Percentiles rank a stretch among this genome's conserved stretches.
Evolutionary conservation across 305 asterid genomes (phyloP).

Genomic region (Caryopteris hybrid): DNA sequence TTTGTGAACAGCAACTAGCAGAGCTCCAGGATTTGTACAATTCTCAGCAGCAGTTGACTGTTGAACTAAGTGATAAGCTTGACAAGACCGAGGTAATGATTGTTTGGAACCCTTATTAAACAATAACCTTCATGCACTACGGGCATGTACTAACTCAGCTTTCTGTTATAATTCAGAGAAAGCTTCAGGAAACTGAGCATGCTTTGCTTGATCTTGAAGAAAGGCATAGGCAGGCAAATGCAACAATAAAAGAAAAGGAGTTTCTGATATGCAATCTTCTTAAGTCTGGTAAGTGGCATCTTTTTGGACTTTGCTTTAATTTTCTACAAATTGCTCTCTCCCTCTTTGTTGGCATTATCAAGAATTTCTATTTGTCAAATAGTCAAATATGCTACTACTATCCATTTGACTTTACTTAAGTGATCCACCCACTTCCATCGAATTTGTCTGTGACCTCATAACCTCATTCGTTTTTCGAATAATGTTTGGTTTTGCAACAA

Average conservation of each 20-base stretch:
- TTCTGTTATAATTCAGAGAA: constrained; percentile 50
- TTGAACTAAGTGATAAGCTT: constrained; percentile 74
- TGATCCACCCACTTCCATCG: not conserved
- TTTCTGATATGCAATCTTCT: constrained; percentile 80
- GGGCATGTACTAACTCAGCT: constrained; percentile 16
- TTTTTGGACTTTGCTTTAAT: not conserved
- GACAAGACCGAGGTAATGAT: constrained; percentile 81
- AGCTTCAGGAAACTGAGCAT: constrained; percentile 79
- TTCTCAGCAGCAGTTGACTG: constrained; percentile 76
- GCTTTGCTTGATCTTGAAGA: constrained; percentile 87
- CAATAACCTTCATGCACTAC: not conserved
- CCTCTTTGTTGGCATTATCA: no score
- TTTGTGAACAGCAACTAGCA: constrained; percentile 61
- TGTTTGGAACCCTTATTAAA: not conserved
- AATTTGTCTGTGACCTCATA: not conserved
- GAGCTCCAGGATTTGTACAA: constrained; percentile 85
- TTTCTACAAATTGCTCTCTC: not conserved
- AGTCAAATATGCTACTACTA: not conserved
- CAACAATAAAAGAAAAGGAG: constrained; percentile 89
- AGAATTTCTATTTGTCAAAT: not conserved
- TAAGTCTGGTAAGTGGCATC: constrained; percentile 64
- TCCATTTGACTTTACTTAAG: not conserved
- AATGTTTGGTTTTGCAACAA: not conserved
- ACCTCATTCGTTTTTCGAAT: not conserved
- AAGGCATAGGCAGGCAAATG: constrained; percentile 77